Conservation (phyloP, 2,329 filamentous ascomycete genomes). For the Ilyonectria destructans region DNA sequence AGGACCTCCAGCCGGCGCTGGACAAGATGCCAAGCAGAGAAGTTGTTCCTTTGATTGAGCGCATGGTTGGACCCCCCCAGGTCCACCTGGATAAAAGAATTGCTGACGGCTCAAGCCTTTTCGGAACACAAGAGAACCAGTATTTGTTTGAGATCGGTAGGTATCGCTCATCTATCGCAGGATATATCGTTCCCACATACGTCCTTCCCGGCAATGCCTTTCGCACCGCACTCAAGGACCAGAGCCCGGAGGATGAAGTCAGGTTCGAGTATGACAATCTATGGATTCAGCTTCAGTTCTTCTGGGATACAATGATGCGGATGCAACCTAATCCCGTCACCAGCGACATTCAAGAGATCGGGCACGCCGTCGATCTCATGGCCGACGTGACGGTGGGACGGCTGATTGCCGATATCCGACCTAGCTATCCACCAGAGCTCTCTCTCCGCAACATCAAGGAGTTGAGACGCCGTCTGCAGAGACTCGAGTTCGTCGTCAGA, state of each 20-base stretch:
- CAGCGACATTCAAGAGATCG: neutral
- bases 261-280: slow-evolving; percentile 25
- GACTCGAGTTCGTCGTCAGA: slow-evolving; percentile 22
- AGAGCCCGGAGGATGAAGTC: slow-evolving; percentile 11
- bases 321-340: slow-evolving; percentile 39
- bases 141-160: neutral
- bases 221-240: neutral
- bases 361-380: slow-evolving; percentile 30
- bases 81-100: slow-evolving; percentile 14
- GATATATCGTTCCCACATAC: slow-evolving; percentile 23
- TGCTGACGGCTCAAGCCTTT: neutral
- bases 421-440: neutral
- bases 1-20: neutral
- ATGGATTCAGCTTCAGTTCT: slow-evolving; percentile 34
- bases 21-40: neutral
- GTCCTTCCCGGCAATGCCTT: slow-evolving; percentile 16
- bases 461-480: slow-evolving; percentile 30
- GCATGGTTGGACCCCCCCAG: neutral
- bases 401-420: slow-evolving; percentile 8
- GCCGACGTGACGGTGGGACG: slow-evolving; percentile 26
- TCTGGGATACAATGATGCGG: slow-evolving; percentile 38
- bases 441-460: slow-evolving; percentile 12
- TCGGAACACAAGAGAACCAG: neutral
- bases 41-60: too few relatives aligned
- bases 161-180: slow-evolving; percentile 15